Evolutionary conservation across 768 basidiomycete species (phyloP), one percentile per base, ranked within the genome.

Genomic region (Mycena haematopus): DNA sequence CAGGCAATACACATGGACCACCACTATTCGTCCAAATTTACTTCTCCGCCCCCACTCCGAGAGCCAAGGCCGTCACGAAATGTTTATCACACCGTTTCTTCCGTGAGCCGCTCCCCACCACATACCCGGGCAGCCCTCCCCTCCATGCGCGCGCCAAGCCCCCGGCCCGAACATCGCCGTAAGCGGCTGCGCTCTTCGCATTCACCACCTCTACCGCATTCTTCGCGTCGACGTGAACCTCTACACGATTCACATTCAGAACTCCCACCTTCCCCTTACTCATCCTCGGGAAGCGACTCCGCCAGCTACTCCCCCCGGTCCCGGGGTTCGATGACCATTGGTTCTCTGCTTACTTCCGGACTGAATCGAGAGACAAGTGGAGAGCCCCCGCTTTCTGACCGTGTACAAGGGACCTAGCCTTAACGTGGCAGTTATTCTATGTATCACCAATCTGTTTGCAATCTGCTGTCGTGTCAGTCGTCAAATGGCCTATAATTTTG

Each of bases 291-390:
- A 38, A 88, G 88, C 60, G 84, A 86, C 59, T 87, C 88, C 17
- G 84, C 84, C 52, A 86, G 86, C 65, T 88, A 84, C 68, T 91
- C 90, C 1, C 89, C 90, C 46, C 84, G 87, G 51, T 86, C 89
- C 56, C 80, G 87, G 58, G 85, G 84, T 17, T 87, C 88, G 38
- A 93, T 93, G 91, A 86, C 89, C 46, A 92, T 93, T 68, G 90
- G 88, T 27, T 90, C 90, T 1, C 75, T 93, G 31, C 80, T 92
- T 24, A 84, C 87, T 21, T 62, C 78, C 69, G 68, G 83, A 55
- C 71, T 80, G 56, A 75, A 73, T 65, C 73, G 76, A 70, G 80
- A 80, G 45, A 67, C 71, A 49, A 76, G 75, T 55, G 74, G 74
- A 27, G 78, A 71, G 49, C 56, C 52, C 0, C 44, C 47, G 24